phyloP scores from a whole-genome alignment of 169 alveolate species.

The Plasmodium malariae region DNA sequence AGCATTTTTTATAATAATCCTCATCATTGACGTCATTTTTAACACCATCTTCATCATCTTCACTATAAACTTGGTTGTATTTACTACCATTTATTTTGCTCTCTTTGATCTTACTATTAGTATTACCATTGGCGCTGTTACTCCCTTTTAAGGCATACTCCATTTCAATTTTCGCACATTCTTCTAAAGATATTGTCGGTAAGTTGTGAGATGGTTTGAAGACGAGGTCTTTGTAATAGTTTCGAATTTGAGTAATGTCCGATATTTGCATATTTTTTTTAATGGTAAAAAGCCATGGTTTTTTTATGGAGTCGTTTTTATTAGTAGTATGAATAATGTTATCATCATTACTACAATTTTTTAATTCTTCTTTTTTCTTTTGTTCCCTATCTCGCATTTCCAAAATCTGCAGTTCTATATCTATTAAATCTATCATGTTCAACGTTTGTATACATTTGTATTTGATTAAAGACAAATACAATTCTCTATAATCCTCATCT shows the following conservation, averaged over 20 bases:
- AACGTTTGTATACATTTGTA: constrained; percentile 45
- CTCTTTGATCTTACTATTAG: background rate
- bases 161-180: constrained; percentile 86
- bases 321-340: no score
- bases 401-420: constrained; percentile 25
- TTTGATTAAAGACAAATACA: constrained; percentile 25
- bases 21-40: constrained; percentile 3
- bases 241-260: constrained; percentile 33
- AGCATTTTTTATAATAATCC: constrained; percentile 22
- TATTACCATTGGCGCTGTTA: background rate
- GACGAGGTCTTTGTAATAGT: constrained; percentile 55
- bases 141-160: constrained; percentile 56
- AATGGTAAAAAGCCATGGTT: constrained; percentile 51
- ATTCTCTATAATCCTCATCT: constrained; percentile 37
- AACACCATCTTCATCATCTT: background rate
- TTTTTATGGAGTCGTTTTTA: background rate
- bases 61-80: background rate
- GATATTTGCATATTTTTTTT: constrained; percentile 53
- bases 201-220: constrained; percentile 67
- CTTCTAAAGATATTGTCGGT: constrained; percentile 85
- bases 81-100: background rate
- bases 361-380: background rate
- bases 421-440: constrained; percentile 35
- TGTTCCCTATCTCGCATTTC: constrained; percentile 35
- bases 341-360: background rate